These are phyloP conservation scores for Penicillium goetzii DNA, from an alignment of 495 filamentous ascomycete species.

Conservation along the genomic window DNA sequence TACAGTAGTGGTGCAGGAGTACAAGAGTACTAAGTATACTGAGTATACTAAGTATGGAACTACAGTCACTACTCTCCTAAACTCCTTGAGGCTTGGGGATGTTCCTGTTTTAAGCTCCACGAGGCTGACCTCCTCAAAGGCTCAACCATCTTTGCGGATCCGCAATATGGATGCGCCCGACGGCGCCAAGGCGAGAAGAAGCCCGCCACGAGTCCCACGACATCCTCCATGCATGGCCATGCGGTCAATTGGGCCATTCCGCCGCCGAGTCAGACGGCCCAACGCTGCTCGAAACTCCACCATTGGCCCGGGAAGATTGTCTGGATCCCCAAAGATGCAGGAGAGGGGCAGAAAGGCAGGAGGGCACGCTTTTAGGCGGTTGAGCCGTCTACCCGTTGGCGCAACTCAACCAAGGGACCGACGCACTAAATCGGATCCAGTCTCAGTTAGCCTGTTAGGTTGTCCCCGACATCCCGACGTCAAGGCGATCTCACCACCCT, in stretches of 20 bases:
- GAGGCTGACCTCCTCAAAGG: not conserved
- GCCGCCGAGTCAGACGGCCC: conserved; percentile 1
- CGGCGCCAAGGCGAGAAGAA: conserved; percentile 7
- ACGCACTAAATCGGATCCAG: conserved; percentile 1
- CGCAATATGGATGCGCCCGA: not conserved
- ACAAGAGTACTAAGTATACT: too few relatives aligned
- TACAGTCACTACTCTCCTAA: not conserved
- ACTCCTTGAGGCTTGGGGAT: not conserved
- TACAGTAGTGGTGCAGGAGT: not conserved
- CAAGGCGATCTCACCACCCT: conserved; percentile 18
- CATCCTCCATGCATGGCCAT: not conserved
- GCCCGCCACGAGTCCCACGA: not conserved
- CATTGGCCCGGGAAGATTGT: conserved; percentile 19
- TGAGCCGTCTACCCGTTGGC: not conserved
- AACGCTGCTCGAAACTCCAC: not conserved
- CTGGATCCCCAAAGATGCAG: conserved; percentile 1
- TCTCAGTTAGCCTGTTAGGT: too few relatives aligned
- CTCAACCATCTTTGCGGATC: not conserved
- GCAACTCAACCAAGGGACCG: not conserved
- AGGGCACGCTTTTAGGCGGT: not conserved
- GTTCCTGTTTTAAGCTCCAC: conserved; percentile 8
- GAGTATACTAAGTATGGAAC: not conserved
- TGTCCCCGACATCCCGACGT: conserved; percentile 18
- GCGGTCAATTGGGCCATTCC: conserved; percentile 1
- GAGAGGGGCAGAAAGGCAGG: not conserved